These are phyloP conservation scores for Backusella tarrabulga DNA, from an alignment of 192 early-diverging fungal species.

Conservation along the genomic window DNA sequence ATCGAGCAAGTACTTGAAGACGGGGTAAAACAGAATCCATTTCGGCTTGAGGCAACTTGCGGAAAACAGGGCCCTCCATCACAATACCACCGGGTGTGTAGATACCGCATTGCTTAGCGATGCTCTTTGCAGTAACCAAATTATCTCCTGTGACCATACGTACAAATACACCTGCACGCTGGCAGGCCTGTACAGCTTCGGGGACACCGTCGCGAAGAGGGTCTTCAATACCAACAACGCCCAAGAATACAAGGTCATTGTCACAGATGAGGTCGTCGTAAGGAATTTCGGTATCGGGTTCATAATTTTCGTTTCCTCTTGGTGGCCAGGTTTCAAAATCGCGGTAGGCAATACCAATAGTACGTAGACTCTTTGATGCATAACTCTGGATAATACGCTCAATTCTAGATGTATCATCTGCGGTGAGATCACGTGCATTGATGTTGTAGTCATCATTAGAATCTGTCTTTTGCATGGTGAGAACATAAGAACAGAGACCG, in stretches of 20 bases:
- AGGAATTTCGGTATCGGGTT: slow-evolving; percentile 47
- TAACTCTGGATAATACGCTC: slow-evolving; percentile 62
- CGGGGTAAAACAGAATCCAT: slow-evolving; percentile 88
- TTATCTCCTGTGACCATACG: slow-evolving; percentile 99
- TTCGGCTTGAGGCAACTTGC: slow-evolving; percentile 72
- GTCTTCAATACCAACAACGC: slow-evolving; percentile 95
- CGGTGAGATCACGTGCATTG: slow-evolving; percentile 31
- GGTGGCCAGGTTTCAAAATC: slow-evolving; percentile 70
- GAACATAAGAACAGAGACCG: slow-evolving; percentile 54
- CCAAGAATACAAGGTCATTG: slow-evolving; percentile 69
- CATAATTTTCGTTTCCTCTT: slow-evolving; percentile 19
- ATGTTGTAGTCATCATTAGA: slow-evolving; percentile 20
- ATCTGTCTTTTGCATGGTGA: slow-evolving; percentile 31
- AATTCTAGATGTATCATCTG: slow-evolving; percentile 35
- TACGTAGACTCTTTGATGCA: slow-evolving; percentile 80
- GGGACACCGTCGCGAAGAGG: slow-evolving; percentile 93
- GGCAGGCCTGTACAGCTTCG: slow-evolving; percentile 82
- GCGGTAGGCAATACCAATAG: slow-evolving; percentile 83
- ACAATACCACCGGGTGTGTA: slow-evolving; percentile 81
- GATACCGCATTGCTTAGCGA: slow-evolving; percentile 92
- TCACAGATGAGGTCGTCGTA: slow-evolving; percentile 53
- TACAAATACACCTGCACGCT: slow-evolving; percentile 89
- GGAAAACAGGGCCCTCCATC: slow-evolving; percentile 95
- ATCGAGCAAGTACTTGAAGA: slow-evolving; percentile 92
- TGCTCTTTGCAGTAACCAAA: slow-evolving; percentile 85